These are phyloP conservation scores for Linnemannia schmuckeri DNA, from an alignment of 192 early-diverging fungal genomes.

Conservation along the genomic window DNA sequence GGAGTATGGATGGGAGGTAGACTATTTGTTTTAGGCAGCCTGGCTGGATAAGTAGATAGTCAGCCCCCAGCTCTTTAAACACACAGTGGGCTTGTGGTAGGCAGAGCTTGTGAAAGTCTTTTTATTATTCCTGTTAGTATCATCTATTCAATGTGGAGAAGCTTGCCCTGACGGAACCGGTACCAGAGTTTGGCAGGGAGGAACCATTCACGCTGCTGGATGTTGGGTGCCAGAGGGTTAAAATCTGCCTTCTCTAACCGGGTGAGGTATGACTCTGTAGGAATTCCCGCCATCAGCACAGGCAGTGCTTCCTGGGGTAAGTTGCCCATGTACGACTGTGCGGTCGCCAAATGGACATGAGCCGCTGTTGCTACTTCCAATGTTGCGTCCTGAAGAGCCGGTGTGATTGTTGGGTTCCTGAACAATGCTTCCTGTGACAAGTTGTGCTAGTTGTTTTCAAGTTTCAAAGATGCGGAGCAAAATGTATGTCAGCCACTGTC, in stretches of 20 bases:
- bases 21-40: too few relatives aligned
- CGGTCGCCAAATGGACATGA: conserved; percentile 81
- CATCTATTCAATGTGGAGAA: conserved; percentile 46
- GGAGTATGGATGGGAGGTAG: too few relatives aligned
- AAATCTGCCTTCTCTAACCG: conserved; percentile 84
- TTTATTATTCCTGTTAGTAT: neutral
- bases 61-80: too few relatives aligned
- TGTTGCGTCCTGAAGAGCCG: conserved; percentile 80
- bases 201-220: conserved; percentile 76
- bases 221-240: conserved; percentile 80
- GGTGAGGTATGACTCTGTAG: conserved; percentile 80
- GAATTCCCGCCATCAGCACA: conserved; percentile 79
- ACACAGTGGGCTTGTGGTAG: too few relatives aligned
- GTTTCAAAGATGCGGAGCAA: neutral
- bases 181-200: conserved; percentile 74
- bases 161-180: conserved; percentile 54
- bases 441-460: conserved; percentile 66
- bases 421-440: conserved; percentile 84
- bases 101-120: too few relatives aligned
- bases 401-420: conserved; percentile 63
- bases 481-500: neutral
- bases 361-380: conserved; percentile 90
- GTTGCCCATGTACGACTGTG: conserved; percentile 70
- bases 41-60: too few relatives aligned
- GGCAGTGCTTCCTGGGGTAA: conserved; percentile 76